Evolutionary conservation across 805 yeast genomes (phyloP).

Genomic region (Saccharomycopsis sp.): DNA sequence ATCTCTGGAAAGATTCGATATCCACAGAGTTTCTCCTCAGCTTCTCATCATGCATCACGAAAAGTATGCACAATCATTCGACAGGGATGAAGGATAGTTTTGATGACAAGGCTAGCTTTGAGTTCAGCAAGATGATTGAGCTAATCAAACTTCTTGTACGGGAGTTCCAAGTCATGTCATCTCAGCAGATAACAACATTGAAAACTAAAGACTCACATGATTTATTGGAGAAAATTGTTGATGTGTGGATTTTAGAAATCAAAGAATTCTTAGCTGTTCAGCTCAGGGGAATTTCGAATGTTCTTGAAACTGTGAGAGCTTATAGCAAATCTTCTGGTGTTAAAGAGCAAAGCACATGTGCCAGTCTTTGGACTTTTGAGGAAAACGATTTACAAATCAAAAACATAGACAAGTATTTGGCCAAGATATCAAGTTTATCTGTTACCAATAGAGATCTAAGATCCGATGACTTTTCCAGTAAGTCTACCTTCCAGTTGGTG

Average conservation of each 20-base stretch:
- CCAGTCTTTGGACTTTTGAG: conserved; percentile 10
- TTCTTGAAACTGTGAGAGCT: neutral
- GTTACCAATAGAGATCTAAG: neutral
- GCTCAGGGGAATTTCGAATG: neutral
- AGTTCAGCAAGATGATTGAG: conserved; percentile 3
- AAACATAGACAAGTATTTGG: conserved; percentile 6
- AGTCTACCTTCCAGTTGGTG: neutral
- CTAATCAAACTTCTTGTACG: conserved; percentile 5
- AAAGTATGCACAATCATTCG: too few species aligned
- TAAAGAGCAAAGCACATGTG: neutral
- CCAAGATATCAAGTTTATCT: conserved; percentile 9
- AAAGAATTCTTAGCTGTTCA: neutral
- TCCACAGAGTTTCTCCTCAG: too few species aligned
- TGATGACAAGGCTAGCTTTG: too few species aligned
- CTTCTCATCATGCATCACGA: too few species aligned
- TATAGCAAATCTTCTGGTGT: neutral
- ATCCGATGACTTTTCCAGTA: neutral
- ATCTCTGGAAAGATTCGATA: too few species aligned
- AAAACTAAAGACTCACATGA: conserved; percentile 1
- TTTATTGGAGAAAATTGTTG: conserved; percentile 1
- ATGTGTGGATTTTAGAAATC: conserved; percentile 2
- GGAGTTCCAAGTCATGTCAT: conserved; percentile 6
- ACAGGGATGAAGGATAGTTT: too few species aligned
- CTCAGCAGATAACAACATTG: conserved; percentile 4
- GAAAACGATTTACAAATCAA: conserved; percentile 9